These are phyloP conservation scores for Trypanosoma conorhini DNA, from an alignment of 208 protist genomes.

Conservation along the genomic window DNA sequence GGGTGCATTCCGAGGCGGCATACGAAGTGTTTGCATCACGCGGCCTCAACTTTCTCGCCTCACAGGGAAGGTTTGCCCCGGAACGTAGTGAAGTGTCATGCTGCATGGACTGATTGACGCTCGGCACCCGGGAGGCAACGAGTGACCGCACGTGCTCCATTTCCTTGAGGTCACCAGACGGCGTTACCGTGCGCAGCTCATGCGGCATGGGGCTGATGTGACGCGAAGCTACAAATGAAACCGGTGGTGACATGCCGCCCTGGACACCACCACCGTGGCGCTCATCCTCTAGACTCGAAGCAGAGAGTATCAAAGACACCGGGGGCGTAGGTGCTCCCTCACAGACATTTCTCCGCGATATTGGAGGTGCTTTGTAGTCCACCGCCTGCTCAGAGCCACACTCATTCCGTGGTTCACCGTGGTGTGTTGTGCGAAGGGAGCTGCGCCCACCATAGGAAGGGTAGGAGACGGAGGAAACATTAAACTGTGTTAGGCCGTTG, in stretches of 20 bases:
- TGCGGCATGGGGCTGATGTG: slow-evolving; percentile 23
- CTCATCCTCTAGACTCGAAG: neutral
- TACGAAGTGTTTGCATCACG: neutral
- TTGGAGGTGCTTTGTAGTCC: neutral
- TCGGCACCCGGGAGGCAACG: neutral
- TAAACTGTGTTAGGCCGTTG: neutral
- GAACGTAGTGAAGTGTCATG: neutral
- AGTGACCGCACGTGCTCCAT: neutral
- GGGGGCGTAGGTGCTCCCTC: neutral
- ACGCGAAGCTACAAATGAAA: slow-evolving; percentile 10
- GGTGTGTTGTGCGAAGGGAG: neutral
- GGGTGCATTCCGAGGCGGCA: neutral
- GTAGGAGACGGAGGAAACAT: neutral
- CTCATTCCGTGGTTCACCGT: neutral
- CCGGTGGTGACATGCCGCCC: neutral
- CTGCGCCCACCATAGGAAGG: neutral
- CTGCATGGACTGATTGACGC: slow-evolving; percentile 7
- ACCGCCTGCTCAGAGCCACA: neutral
- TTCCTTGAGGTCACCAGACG: neutral
- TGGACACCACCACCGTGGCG: neutral
- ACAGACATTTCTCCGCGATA: neutral
- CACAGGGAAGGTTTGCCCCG: no score
- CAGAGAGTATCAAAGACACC: neutral
- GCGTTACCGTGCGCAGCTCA: slow-evolving; percentile 1
- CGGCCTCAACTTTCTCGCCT: neutral